Evolutionary conservation across 208 protist species (phyloP).

Genomic region (Trypanosoma vivax): DNA sequence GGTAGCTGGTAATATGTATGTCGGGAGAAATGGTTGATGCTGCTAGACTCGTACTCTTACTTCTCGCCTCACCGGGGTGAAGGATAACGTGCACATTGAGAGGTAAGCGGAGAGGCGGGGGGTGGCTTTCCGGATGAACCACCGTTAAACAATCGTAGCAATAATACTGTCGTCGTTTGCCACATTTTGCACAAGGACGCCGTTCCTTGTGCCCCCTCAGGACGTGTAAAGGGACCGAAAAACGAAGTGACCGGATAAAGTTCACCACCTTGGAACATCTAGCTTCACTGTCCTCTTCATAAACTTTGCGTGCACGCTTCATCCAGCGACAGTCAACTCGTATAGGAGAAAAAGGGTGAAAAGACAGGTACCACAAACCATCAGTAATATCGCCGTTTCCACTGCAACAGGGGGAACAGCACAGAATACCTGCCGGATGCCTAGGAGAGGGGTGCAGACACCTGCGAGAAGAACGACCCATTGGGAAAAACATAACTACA

Average conservation of each 20-base stretch:
- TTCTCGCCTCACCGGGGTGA: slow-evolving; percentile 79
- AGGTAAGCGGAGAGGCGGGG: slow-evolving; percentile 61
- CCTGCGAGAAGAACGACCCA: too few species aligned
- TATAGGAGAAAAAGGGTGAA: slow-evolving; percentile 10
- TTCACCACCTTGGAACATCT: slow-evolving; percentile 39
- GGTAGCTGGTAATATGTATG: slow-evolving; percentile 76
- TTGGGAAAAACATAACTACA: too few species aligned
- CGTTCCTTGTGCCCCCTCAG: slow-evolving; percentile 60
- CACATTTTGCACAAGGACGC: slow-evolving; percentile 60
- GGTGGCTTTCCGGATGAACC: slow-evolving; percentile 77
- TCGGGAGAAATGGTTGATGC: slow-evolving; percentile 86
- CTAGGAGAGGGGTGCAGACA: too few species aligned
- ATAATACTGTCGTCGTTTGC: slow-evolving; percentile 74
- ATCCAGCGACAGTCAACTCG: slow-evolving; percentile 14
- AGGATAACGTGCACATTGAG: slow-evolving; percentile 85
- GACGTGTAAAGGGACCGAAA: slow-evolving; percentile 56
- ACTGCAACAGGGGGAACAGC: neutral
- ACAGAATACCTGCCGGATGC: too few species aligned
- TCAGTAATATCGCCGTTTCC: neutral
- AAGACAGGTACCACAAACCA: neutral
- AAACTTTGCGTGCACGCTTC: slow-evolving; percentile 67
- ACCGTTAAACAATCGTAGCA: slow-evolving; percentile 88
- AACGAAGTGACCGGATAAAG: slow-evolving; percentile 66
- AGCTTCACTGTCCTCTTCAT: slow-evolving; percentile 53
- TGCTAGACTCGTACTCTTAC: slow-evolving; percentile 91